Base-by-base conservation (phyloP, 2,329 filamentous ascomycete genomes). In the Tetracladium maxilliforme region DNA sequence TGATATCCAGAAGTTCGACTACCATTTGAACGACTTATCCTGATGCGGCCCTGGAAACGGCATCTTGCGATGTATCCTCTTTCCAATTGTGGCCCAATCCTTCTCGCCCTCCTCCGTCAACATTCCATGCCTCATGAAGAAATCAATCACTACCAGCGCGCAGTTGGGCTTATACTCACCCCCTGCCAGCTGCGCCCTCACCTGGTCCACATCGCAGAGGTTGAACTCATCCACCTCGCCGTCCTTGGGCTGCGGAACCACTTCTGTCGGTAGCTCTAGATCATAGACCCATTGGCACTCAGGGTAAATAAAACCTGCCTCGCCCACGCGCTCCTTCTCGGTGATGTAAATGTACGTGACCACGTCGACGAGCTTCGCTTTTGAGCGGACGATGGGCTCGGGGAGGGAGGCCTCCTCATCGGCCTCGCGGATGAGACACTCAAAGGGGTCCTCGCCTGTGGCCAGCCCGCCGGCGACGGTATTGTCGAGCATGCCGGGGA, bases 131-230 rank as follows among this genome's bases (percentile, higher is more conserved):
- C 87, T 67, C 37, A 92, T 61, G 45, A 98, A 80, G 54, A 95
- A 98, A 48, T 95, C 84, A 22, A 94, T 52, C 45, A 90, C 54
- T 23, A 92, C 69, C 30, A 90, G 47, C 10, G 80, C 77, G 49
- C 86, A 94, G 48, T 95, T 95, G 3, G 86, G 79, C 58, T 98
- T 98, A 58, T 87, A 98, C 38, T 76, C 67, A 10, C 80, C 82
- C 26, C 58, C 56, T 10, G 61, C 64, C 42, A 98, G 54, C 22
- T 75, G 71, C 29, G 61, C 57, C 48, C 73, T 67, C 22, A 92
- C 69, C 49, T 92, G 67, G n/a, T 78, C 68, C 20, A 94, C 62
- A 2, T 64, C 72, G 65, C 71, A 74, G 30, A 94, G 58, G 43
- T 70, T 66, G 46, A 95, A 95, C 32, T 71, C 69, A 42, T 84